A percentile compares a stretch with the other conserved stretches of the same genome.
These are phyloP conservation scores for Cordyceps tenuipes DNA, from an alignment of 2,329 filamentous ascomycete genomes.

Conservation along the genomic window DNA sequence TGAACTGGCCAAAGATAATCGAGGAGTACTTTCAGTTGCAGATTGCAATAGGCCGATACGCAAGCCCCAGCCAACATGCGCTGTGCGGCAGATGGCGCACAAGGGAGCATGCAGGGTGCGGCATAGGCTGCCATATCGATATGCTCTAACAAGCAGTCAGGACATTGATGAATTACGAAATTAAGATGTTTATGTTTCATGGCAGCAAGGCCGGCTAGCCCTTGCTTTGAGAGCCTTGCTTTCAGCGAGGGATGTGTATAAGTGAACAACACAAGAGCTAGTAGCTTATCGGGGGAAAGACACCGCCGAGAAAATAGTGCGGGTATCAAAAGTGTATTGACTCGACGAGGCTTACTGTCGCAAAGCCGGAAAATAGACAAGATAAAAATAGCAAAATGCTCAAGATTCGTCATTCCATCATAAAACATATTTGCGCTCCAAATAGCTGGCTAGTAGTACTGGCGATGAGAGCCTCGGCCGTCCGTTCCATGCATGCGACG, in stretches of 20 bases:
- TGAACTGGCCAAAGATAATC: constrained; percentile 21
- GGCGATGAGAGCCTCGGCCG: constrained; percentile 47
- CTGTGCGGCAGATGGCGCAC: no score
- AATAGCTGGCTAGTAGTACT: background rate
- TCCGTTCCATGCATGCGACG: constrained; percentile 68
- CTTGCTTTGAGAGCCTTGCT: background rate
- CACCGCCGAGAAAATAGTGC: background rate
- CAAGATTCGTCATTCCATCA: background rate
- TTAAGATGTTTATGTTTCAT: background rate
- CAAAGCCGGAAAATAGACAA: background rate
- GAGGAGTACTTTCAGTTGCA: constrained; percentile 15
- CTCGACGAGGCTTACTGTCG: background rate
- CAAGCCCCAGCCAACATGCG: background rate
- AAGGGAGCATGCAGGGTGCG: background rate
- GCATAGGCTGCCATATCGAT: background rate
- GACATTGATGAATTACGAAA: background rate
- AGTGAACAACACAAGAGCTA: no score
- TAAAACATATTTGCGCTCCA: background rate
- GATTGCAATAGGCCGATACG: constrained; percentile 23
- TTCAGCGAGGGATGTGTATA: background rate
- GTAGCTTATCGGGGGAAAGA: background rate
- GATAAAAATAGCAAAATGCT: background rate
- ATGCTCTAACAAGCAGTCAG: background rate
- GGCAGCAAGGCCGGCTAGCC: background rate
- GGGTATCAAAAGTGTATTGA: background rate